phyloP scores from a whole-genome alignment of 257 asterid genomes.

The Apocynum venetum region DNA sequence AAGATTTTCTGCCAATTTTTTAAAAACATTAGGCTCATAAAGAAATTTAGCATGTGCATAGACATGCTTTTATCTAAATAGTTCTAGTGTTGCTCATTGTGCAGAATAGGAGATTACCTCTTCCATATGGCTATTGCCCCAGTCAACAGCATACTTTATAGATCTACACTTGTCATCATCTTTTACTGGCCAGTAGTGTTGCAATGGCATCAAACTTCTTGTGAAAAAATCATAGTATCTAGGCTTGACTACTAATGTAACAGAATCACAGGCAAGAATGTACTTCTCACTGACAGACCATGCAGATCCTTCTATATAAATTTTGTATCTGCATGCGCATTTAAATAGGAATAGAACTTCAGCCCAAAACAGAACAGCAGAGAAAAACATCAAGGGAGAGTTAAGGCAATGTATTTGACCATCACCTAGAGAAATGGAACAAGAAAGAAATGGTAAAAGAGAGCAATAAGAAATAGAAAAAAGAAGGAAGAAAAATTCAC shows the following conservation, averaged over 20 bases:
- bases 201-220: constrained; percentile 68
- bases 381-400: background rate
- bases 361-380: background rate
- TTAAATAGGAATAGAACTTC: background rate
- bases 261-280: constrained; percentile 83
- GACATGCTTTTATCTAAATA: background rate
- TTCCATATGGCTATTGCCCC: constrained; percentile 63
- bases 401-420: background rate
- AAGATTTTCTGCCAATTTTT: background rate
- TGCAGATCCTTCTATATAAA: constrained; percentile 82
- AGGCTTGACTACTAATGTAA: constrained; percentile 55
- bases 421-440: background rate
- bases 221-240: constrained; percentile 75
- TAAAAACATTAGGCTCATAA: background rate
- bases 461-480: no score
- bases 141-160: constrained; percentile 73
- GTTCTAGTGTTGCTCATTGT: background rate
- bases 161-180: constrained; percentile 66
- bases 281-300: constrained; percentile 99
- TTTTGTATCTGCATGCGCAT: constrained; percentile 53
- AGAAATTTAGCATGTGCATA: background rate
- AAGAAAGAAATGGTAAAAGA: background rate
- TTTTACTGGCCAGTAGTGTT: constrained; percentile 87
- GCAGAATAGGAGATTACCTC: constrained; percentile 30
- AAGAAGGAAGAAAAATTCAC: no score